Evolutionary conservation across 192 early-diverging fungal species (phyloP).

Genomic region (Coemansia sp.): DNA sequence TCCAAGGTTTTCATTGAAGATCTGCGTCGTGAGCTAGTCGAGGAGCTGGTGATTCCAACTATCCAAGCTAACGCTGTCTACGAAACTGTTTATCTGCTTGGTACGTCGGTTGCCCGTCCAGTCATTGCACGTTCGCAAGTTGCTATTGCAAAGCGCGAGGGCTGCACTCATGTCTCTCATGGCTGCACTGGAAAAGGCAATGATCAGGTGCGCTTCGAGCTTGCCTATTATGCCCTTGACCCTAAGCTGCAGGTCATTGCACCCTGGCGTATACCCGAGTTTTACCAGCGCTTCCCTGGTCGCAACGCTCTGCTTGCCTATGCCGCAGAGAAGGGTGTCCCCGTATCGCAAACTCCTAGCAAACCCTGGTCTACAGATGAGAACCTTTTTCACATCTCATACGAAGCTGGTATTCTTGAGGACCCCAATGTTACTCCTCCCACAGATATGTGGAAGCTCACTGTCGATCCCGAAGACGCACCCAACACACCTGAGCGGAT

Average conservation of each 20-base stretch:
- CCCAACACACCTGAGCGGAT: constrained; percentile 95
- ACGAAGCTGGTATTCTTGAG: constrained; percentile 97
- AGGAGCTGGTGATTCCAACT: constrained; percentile 88
- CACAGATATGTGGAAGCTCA: constrained; percentile 99
- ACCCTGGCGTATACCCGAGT: constrained; percentile 93
- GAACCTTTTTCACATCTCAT: constrained; percentile 99
- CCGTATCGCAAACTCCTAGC: constrained; percentile 91
- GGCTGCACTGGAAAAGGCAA: constrained; percentile 99
- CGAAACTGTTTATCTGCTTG: constrained; percentile 94
- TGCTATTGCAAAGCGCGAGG: constrained; percentile 88
- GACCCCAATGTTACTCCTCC: constrained; percentile 95
- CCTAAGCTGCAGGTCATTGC: constrained; percentile 95
- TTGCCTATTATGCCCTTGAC: constrained; percentile 94
- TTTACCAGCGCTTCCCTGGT: constrained; percentile 94
- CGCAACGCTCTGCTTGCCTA: constrained; percentile 89
- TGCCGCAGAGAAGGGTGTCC: constrained; percentile 85
- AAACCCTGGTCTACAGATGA: constrained; percentile 99
- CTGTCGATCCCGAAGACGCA: constrained; percentile 93
- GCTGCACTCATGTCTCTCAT: constrained; percentile 95
- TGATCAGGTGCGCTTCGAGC: constrained; percentile 99
- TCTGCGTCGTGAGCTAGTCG: constrained; percentile 89
- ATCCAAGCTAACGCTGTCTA: constrained; percentile 95
- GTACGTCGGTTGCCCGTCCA: constrained; percentile 95
- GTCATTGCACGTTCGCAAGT: constrained; percentile 90
- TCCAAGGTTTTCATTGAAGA: constrained; percentile 96